Base-by-base conservation (phyloP, 805 yeast species). In the Saccharomycopsis selenospora region DNA sequence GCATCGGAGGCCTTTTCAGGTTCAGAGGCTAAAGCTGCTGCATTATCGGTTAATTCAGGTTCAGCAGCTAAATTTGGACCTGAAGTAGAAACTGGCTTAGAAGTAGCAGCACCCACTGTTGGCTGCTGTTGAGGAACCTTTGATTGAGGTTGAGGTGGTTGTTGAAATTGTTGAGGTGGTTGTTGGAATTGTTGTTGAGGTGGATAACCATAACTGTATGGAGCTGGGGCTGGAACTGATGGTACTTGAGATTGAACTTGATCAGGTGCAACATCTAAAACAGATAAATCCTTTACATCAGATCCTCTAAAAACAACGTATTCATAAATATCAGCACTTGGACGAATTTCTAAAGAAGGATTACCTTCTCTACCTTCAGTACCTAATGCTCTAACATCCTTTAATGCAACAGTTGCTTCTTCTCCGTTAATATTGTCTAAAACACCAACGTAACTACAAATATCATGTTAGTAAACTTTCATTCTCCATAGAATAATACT, bases 201-300 rank as follows among this genome's bases (percentile, higher is more conserved):
- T 3, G 54, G 56, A n/a, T 43, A 20, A n/a, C 48, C 38, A 14
- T 33, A 33, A 4, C 38, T 20, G 10, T 33, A 33, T 42, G 46
- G 48, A 20, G 53, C 47, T n/a, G 48, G 45, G 25, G 48, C 45
- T 23, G 48, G 52, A 18, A 47, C 56, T 23, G 52, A 55, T 40
- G 44, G 58, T 30, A 62, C 56, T 20, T 73, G 76, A 0, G 87
- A 83, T 55, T 73, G 71, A 26, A 83, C 85, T 51, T 77, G 77
- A 38, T 79, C 82, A 50, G 81, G 67, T 3, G 81, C 79, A 30
- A 72, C 72, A 54, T 89, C 97, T 59, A 91, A 72, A 48, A 93
- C 93, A 56, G 80, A 79, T 64, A 93, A 73, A 60, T 85, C 96
- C 66, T 86, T 85, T 20, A 93, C 97, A 59, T 91, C 97, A 23